Conservation (phyloP, 1,284 basidiomycete species). For the Earliella scabrosa region DNA sequence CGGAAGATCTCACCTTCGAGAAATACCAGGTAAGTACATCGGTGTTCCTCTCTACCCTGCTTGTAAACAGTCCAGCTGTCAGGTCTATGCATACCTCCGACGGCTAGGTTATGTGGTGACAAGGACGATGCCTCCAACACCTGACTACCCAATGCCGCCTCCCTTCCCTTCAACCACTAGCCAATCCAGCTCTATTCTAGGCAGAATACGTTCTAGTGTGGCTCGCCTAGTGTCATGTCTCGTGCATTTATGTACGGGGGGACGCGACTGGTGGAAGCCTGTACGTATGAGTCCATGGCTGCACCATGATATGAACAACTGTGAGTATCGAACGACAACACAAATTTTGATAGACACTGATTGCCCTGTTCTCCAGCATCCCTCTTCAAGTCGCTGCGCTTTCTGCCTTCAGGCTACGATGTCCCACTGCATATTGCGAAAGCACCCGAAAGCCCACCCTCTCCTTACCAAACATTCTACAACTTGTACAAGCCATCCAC, state of each 20-base stretch:
- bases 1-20: constrained; percentile 79
- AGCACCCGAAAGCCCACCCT: constrained; percentile 29
- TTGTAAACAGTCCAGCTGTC: not conserved
- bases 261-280: constrained; percentile 67
- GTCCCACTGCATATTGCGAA: constrained; percentile 38
- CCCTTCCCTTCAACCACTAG: constrained; percentile 27
- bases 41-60: too few species aligned
- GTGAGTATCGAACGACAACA: constrained; percentile 37
- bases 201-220: constrained; percentile 41
- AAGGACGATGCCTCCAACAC: constrained; percentile 65
- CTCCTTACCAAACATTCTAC: constrained; percentile 86
- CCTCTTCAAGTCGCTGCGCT: constrained; percentile 74
- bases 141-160: constrained; percentile 60
- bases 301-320: constrained; percentile 49
- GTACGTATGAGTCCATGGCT: constrained; percentile 49
- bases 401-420: constrained; percentile 72
- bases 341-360: constrained; percentile 8
- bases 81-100: constrained; percentile 91
- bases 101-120: constrained; percentile 91
- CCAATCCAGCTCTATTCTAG: constrained; percentile 31
- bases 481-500: constrained; percentile 93
- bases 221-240: constrained; percentile 38
- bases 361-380: constrained; percentile 51
- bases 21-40: constrained; percentile 75
- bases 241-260: constrained; percentile 30